A percentile compares a stretch with the other conserved stretches of the same genome.
Evolutionary conservation across 2,329 filamentous ascomycete species (phyloP).

Genomic region (Hypoxylon sp.): DNA sequence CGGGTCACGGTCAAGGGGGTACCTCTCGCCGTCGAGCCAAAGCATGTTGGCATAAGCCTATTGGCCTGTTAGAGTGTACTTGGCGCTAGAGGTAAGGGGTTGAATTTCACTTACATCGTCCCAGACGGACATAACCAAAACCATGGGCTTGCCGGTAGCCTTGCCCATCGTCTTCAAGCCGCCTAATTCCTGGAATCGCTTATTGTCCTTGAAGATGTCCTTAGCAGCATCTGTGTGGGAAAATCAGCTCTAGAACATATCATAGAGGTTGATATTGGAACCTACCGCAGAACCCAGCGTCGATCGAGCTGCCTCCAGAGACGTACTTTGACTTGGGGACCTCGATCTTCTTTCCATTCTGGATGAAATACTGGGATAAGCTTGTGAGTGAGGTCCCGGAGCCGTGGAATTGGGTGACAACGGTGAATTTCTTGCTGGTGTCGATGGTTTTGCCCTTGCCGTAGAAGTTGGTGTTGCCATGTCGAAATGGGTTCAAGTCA

Average conservation of each 20-base stretch:
- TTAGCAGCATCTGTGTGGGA: slow-evolving; percentile 60
- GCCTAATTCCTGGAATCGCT: slow-evolving; percentile 65
- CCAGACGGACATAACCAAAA: slow-evolving; percentile 72
- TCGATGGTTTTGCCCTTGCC: slow-evolving; percentile 69
- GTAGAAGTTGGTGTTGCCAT: slow-evolving; percentile 72
- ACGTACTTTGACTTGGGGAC: slow-evolving; percentile 56
- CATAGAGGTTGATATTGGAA: neutral
- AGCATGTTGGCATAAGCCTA: slow-evolving; percentile 70
- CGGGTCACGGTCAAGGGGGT: slow-evolving; percentile 60
- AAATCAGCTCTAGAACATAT: neutral
- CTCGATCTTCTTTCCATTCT: slow-evolving; percentile 67
- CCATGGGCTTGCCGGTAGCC: slow-evolving; percentile 69
- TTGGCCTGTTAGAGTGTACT: slow-evolving; percentile 5
- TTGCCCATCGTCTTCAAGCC: slow-evolving; percentile 67
- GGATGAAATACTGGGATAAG: slow-evolving; percentile 71
- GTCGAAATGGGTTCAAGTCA: slow-evolving; percentile 74
- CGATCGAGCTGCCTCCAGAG: slow-evolving; percentile 59
- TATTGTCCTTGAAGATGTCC: slow-evolving; percentile 64
- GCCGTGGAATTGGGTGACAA: slow-evolving; percentile 71
- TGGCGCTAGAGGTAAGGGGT: neutral
- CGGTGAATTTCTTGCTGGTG: slow-evolving; percentile 69
- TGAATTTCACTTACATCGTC: slow-evolving; percentile 61
- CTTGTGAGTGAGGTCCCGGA: slow-evolving; percentile 64
- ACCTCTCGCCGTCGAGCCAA: slow-evolving; percentile 72
- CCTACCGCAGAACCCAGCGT: slow-evolving; percentile 65